phyloP scores from a whole-genome alignment of 139 green algal genomes.

The Limnomonas spitsbergensis region DNA sequence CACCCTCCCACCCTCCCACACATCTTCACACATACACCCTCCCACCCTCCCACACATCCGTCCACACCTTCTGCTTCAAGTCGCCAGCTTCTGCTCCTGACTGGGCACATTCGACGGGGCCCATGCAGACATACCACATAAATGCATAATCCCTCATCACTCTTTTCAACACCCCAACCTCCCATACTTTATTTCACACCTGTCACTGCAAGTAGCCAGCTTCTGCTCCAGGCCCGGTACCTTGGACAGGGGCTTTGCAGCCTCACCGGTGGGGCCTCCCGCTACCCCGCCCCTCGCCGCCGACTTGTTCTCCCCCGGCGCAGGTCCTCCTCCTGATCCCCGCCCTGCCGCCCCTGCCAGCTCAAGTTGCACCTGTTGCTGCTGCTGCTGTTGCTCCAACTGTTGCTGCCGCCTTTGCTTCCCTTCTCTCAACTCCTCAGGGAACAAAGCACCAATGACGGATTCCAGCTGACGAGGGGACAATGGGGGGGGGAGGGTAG shows the following conservation, averaged over 20 bases:
- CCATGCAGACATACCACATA: no score
- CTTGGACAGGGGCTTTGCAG: background rate
- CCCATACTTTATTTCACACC: no score
- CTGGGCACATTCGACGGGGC: no score
- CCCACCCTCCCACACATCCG: no score
- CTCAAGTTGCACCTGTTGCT: background rate
- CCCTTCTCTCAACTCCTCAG: background rate
- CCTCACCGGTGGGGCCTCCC: background rate
- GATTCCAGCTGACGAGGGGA: background rate
- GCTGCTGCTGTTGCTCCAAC: background rate
- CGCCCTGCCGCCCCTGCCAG: no score
- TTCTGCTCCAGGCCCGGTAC: conserved; percentile 7
- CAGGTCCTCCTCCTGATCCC: background rate
- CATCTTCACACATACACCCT: no score
- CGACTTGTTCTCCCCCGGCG: background rate
- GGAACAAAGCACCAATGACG: background rate
- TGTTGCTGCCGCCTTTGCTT: background rate
- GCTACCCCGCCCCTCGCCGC: background rate
- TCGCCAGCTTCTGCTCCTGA: no score
- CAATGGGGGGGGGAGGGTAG: background rate
- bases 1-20: no score
- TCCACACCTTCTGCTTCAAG: no score
- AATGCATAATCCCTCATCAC: no score
- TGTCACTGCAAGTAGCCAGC: background rate
- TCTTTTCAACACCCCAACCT: no score